Evolutionary conservation across 1,284 basidiomycete species (phyloP), one percentile per base, ranked within the genome.

Genomic region (Cryptococcus neoformans): DNA sequence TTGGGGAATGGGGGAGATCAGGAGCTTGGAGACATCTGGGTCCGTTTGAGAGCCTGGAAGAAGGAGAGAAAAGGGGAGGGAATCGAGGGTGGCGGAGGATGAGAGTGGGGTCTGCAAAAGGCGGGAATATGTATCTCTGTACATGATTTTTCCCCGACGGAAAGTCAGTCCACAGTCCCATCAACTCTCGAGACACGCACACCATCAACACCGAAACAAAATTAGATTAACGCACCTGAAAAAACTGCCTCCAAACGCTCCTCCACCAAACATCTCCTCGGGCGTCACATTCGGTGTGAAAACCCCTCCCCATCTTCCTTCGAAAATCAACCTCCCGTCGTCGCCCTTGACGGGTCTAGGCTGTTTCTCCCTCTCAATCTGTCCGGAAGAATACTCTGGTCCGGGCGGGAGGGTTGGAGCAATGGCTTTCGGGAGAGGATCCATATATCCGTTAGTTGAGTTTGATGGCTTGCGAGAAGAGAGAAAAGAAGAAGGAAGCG

Each of bases 211-310:
- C 28, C 28, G 28, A 28, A 28, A 28, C 28, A 28, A 28, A 28
- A 28, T 4, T 28, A 4, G 3, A 42, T n/a, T 12, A 9, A 54
- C 65, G 64, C 54, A 77, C 74, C 69, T 66, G 59, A 79, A 81
- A 53, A 77, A 77, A 1, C 67, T 75, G 2, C 80, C 79, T 1
- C 78, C 80, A 54, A 80, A 80, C 6, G 78, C 77, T 3, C 80
- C 80, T 0, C 74, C 75, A 9, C 62, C 56, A 35, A 80, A 74
- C 67, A 81, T 77, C 63, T 81, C 78, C 47, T 77, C 72, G 0
- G 80, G 80, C 1, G 79, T 80, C 17, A 81, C 53, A 60, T 81
- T 80, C 8, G 80, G 80, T 38, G 67, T 73, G 60, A 81, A 81
- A 37, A 74, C 65, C 3, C 57, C 68, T 44, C 56, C 54, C 63